Percentiles rank a stretch among this genome's conserved stretches.
Conservation (phyloP, 1,284 basidiomycete genomes). For the Tilletia walkeri region DNA sequence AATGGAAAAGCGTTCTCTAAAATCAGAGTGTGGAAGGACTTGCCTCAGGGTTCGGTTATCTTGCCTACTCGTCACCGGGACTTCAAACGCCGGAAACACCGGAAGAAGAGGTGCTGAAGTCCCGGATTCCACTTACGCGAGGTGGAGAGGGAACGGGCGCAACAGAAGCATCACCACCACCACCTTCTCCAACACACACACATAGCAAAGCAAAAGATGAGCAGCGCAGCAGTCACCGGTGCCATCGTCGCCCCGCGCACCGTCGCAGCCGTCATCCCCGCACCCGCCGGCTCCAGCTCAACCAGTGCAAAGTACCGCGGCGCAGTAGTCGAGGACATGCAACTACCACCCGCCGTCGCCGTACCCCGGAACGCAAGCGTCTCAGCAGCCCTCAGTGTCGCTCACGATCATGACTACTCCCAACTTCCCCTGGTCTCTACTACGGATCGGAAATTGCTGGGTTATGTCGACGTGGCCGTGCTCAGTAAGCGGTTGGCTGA, state of each 20-base stretch:
- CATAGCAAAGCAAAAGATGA: not conserved
- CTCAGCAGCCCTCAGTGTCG: constrained; percentile 34
- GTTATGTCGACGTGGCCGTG: constrained; percentile 47
- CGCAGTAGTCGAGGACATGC: constrained; percentile 47
- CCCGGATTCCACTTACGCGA: no score
- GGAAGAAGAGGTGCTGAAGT: no score
- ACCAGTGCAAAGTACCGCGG: constrained; percentile 43
- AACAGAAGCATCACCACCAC: no score
- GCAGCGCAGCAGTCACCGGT: constrained; percentile 27
- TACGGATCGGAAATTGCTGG: constrained; percentile 40
- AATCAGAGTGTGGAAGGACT: no score
- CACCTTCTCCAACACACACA: no score
- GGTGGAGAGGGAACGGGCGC: no score
- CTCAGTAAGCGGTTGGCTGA: constrained; percentile 34
- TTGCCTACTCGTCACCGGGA: no score
- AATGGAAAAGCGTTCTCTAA: no score
- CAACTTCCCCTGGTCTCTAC: constrained; percentile 44
- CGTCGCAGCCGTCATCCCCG: constrained; percentile 30
- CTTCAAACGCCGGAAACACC: no score
- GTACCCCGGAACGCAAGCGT: constrained; percentile 35
- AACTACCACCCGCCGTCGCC: constrained; percentile 47
- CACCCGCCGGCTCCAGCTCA: constrained; percentile 33
- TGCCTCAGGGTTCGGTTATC: no score
- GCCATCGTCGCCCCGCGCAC: constrained; percentile 42
- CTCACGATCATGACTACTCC: constrained; percentile 49